A percentile compares a stretch with the other conserved stretches of the same genome.
These are phyloP conservation scores for Geotrichum bryndzae DNA, from an alignment of 1,139 yeast genomes.

Conservation along the genomic window DNA sequence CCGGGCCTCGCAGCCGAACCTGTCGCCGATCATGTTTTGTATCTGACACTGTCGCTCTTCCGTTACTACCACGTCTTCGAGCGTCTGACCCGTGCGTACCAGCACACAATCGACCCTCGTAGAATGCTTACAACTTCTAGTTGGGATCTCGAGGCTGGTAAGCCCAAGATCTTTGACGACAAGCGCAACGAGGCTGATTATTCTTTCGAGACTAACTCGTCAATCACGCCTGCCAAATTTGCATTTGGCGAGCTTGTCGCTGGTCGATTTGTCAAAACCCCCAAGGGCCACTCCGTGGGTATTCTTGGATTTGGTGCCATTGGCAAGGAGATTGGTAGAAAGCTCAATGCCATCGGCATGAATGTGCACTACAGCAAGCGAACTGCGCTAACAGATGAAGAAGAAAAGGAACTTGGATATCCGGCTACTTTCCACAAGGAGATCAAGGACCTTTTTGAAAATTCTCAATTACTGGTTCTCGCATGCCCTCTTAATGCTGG, in stretches of 20 bases:
- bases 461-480: conserved; percentile 54
- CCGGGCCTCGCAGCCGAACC: conserved; percentile 50
- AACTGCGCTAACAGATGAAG: conserved; percentile 40
- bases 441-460: conserved; percentile 38
- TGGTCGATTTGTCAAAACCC: conserved; percentile 39
- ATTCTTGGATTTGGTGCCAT: conserved; percentile 77
- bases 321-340: conserved; percentile 57
- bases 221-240: conserved; percentile 25
- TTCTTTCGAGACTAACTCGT: conserved; percentile 40
- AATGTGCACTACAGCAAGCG: conserved; percentile 59
- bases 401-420: conserved; percentile 33
- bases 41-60: conserved; percentile 54
- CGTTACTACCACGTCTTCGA: conserved; percentile 54
- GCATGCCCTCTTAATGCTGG: conserved; percentile 62
- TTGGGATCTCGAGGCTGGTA: conserved; percentile 25
- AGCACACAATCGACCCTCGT: conserved; percentile 38
- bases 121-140: conserved; percentile 16
- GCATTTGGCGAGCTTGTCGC: conserved; percentile 44
- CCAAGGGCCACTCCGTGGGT: conserved; percentile 53
- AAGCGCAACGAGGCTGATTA: conserved; percentile 28
- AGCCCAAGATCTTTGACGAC: conserved; percentile 33
- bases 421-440: conserved; percentile 42
- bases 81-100: conserved; percentile 36
- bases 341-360: conserved; percentile 60
- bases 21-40: conserved; percentile 70